These are phyloP conservation scores for Euphorbia corollata DNA, from an alignment of 441 rosid genomes.

Conservation along the genomic window DNA sequence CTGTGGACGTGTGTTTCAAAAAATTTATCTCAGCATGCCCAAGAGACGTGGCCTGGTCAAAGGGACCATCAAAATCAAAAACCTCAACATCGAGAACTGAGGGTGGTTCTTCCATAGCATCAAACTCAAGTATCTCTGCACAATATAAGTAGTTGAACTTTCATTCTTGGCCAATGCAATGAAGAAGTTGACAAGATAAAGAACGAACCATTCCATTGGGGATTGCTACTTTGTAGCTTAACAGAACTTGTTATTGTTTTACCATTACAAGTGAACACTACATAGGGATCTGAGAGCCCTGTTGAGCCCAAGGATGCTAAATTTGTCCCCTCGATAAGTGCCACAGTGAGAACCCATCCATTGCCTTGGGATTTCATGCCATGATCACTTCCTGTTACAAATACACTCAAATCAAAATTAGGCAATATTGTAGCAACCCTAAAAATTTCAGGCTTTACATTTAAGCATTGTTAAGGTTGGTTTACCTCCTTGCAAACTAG, in stretches of 20 bases:
- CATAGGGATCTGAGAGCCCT: conserved; percentile 62
- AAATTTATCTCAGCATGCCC: conserved; percentile 83
- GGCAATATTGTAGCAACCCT: conserved; percentile 4
- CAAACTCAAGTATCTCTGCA: conserved; percentile 83
- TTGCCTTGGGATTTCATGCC: conserved; percentile 59
- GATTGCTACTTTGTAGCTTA: conserved; percentile 64
- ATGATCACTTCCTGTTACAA: conserved; percentile 46
- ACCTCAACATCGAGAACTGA: conserved; percentile 80
- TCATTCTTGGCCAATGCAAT: neutral
- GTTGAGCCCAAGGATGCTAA: conserved; percentile 49
- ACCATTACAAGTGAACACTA: conserved; percentile 73
- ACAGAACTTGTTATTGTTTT: conserved; percentile 77
- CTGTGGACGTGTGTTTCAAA: conserved; percentile 58
- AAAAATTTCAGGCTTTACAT: neutral
- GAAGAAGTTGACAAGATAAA: conserved; percentile 17
- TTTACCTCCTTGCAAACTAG: conserved; percentile 57
- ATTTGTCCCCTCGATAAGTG: conserved; percentile 64
- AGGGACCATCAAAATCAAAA: conserved; percentile 87
- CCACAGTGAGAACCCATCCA: conserved; percentile 87
- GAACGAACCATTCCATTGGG: conserved; percentile 75
- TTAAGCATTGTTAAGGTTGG: neutral
- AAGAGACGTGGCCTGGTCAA: conserved; percentile 73
- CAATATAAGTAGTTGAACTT: conserved; percentile 9
- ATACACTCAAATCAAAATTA: conserved; percentile 8
- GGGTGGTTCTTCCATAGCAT: conserved; percentile 91